phyloP scores from a whole-genome alignment of 345 rosid genomes.

The Linum lewisii region DNA sequence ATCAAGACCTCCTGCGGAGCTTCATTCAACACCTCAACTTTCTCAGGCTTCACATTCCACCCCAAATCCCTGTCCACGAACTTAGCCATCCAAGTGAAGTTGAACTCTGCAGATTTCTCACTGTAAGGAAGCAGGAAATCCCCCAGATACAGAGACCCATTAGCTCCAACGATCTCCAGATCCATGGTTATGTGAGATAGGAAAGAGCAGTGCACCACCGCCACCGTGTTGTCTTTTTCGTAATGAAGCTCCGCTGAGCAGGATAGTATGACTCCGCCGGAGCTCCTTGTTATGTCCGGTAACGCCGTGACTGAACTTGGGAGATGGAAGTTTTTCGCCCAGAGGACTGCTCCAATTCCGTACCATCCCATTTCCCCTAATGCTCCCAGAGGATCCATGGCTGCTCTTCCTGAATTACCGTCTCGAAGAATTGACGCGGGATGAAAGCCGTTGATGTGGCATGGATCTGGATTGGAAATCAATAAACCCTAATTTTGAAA shows the following conservation, averaged over 20 bases:
- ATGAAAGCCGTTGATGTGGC: constrained; percentile 32
- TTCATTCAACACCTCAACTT: constrained; percentile 21
- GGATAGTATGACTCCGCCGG: constrained; percentile 45
- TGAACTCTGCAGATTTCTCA: constrained; percentile 40
- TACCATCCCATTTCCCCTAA: constrained; percentile 70
- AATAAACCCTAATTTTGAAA: neutral
- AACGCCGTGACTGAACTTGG: constrained; percentile 44
- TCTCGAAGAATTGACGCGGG: constrained; percentile 21
- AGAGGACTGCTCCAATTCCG: constrained; percentile 47
- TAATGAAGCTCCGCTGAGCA: constrained; percentile 54
- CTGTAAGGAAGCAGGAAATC: constrained; percentile 51
- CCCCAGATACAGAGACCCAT: constrained; percentile 38
- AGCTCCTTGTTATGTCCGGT: constrained; percentile 35
- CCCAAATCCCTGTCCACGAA: constrained; percentile 49
- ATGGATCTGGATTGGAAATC: constrained; percentile 23
- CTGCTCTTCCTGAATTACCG: constrained; percentile 30
- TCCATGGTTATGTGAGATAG: constrained; percentile 40
- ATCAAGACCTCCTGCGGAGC: constrained; percentile 58
- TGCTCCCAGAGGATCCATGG: constrained; percentile 50
- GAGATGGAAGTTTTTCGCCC: constrained; percentile 46
- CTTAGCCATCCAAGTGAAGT: constrained; percentile 37
- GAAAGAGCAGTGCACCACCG: constrained; percentile 55
- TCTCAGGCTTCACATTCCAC: constrained; percentile 51
- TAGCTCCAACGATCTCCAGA: constrained; percentile 32
- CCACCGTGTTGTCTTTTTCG: constrained; percentile 21